These are phyloP conservation scores for Sequoiadendron giganteum DNA, from an alignment of 75 land plant species.

Conservation along the genomic window DNA sequence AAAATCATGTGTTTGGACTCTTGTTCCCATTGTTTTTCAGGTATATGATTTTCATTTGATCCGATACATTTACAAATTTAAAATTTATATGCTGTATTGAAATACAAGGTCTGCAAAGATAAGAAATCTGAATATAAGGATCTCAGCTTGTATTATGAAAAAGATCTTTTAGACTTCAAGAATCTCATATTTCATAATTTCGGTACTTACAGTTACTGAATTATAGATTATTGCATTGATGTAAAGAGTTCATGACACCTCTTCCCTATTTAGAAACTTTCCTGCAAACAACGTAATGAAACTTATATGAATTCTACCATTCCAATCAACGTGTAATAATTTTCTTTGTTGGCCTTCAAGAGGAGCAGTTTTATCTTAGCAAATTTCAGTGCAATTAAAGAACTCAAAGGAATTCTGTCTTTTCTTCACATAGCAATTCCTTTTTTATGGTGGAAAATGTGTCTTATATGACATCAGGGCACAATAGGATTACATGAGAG, in stretches of 20 bases:
- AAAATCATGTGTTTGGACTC: constrained; percentile 76
- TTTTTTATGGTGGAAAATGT: neutral
- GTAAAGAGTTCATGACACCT: neutral
- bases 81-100: neutral
- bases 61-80: neutral
- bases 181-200: neutral
- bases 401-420: neutral
- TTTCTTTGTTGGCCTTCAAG: neutral
- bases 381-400: neutral
- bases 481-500: neutral
- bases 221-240: neutral
- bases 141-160: neutral
- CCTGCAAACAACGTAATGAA: neutral
- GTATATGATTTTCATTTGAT: constrained; percentile 26
- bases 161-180: neutral
- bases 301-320: neutral
- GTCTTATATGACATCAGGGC: neutral
- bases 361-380: neutral
- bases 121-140: neutral
- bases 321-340: neutral
- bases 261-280: neutral
- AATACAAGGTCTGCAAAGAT: neutral
- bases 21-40: constrained; percentile 90
- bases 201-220: neutral
- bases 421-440: neutral